These are phyloP conservation scores for Yamadazyma phyllophila DNA, from an alignment of 805 yeast species.

Conservation along the genomic window DNA sequence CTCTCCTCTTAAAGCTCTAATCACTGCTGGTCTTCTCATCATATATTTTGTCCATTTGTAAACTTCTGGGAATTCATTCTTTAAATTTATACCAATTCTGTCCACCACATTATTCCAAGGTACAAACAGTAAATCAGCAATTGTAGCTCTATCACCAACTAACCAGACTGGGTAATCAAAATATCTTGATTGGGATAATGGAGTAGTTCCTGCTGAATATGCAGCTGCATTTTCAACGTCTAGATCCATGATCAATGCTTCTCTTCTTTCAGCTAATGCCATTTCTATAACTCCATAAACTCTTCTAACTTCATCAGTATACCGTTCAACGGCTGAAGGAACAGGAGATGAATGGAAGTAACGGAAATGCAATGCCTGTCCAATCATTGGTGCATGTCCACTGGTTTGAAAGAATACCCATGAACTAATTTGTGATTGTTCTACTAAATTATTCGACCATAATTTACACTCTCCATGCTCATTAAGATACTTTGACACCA, in stretches of 20 bases:
- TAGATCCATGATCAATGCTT: slow-evolving; percentile 83
- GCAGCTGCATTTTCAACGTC: slow-evolving; percentile 86
- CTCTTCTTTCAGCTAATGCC: slow-evolving; percentile 91
- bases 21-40: slow-evolving; percentile 93
- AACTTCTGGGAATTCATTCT: slow-evolving; percentile 89
- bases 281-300: slow-evolving; percentile 93
- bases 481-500: slow-evolving; percentile 64
- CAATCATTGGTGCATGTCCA: slow-evolving; percentile 98
- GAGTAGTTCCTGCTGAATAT: slow-evolving; percentile 84
- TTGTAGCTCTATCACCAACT: slow-evolving; percentile 75
- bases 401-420: slow-evolving; percentile 96
- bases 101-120: slow-evolving; percentile 98
- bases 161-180: slow-evolving; percentile 95
- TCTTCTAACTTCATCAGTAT: slow-evolving; percentile 87
- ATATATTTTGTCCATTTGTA: slow-evolving; percentile 93
- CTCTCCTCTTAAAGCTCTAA: slow-evolving; percentile 80
- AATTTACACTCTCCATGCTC: slow-evolving; percentile 68
- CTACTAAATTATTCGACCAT: slow-evolving; percentile 76
- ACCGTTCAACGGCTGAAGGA: slow-evolving; percentile 86
- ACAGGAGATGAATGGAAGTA: slow-evolving; percentile 85
- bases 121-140: slow-evolving; percentile 89
- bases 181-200: slow-evolving; percentile 77
- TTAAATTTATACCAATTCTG: slow-evolving; percentile 83
- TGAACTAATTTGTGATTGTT: slow-evolving; percentile 78
- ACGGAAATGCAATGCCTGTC: slow-evolving; percentile 92